Conservation (phyloP, 2,329 filamentous ascomycete species). For the Dothidotthia symphoricarpi region DNA sequence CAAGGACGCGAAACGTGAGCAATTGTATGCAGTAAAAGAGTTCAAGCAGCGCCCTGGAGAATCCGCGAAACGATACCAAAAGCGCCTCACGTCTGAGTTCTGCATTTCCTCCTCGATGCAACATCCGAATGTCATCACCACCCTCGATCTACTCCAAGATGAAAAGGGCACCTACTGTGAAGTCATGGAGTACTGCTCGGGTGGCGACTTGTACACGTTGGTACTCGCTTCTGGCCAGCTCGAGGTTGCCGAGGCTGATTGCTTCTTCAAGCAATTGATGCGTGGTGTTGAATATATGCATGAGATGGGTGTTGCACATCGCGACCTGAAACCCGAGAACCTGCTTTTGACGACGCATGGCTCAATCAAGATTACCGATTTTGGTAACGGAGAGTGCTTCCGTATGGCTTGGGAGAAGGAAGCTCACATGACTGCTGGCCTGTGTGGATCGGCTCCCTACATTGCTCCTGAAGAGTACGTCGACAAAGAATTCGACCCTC, state of each 20-base stretch:
- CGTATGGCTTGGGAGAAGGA: slow-evolving; percentile 99
- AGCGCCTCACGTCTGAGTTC: slow-evolving; percentile 93
- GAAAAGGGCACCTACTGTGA: slow-evolving; percentile 97
- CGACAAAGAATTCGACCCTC: slow-evolving; percentile 92
- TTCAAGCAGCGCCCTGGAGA: slow-evolving; percentile 93
- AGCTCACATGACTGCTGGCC: slow-evolving; percentile 94
- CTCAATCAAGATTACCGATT: slow-evolving; percentile 95
- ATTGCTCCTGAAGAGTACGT: slow-evolving; percentile 96
- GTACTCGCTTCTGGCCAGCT: slow-evolving; percentile 89
- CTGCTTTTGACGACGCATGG: slow-evolving; percentile 89
- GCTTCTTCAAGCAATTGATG: slow-evolving; percentile 99
- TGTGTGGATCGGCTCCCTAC: slow-evolving; percentile 95
- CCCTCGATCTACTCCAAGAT: slow-evolving; percentile 90
- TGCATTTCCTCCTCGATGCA: slow-evolving; percentile 96
- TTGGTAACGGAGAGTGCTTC: slow-evolving; percentile 98
- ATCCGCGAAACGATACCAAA: slow-evolving; percentile 96
- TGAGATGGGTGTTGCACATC: slow-evolving; percentile 97
- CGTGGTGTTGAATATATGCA: slow-evolving; percentile 98
- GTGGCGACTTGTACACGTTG: slow-evolving; percentile 91
- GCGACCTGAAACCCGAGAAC: slow-evolving; percentile 96
- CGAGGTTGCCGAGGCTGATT: slow-evolving; percentile 89
- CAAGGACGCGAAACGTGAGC: slow-evolving; percentile 72
- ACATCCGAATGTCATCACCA: slow-evolving; percentile 97
- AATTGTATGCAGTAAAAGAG: slow-evolving; percentile 96
- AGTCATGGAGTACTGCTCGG: slow-evolving; percentile 98